A percentile compares a stretch with the other conserved stretches of the same genome.
Evolutionary conservation across 768 basidiomycete species (phyloP).

Genomic region (Holtermannia corniformis): DNA sequence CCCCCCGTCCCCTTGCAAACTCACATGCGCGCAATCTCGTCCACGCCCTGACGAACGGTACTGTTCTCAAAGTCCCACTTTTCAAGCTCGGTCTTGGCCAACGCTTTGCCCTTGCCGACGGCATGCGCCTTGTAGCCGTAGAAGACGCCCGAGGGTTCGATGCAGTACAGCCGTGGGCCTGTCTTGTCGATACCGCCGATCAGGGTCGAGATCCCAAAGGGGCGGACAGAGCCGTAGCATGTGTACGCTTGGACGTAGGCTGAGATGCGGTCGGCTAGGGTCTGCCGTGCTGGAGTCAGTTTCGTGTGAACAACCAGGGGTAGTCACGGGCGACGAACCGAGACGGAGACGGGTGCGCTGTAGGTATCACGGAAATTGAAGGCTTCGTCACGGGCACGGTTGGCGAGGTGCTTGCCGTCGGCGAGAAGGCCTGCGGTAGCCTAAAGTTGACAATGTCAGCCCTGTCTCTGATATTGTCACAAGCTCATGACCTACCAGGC

Average conservation of each 20-base stretch:
- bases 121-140: slow-evolving; percentile 92
- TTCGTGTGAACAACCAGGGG: slow-evolving; percentile 11
- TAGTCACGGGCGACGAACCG: slow-evolving; percentile 48
- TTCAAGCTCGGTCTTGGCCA: slow-evolving; percentile 97
- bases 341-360: slow-evolving; percentile 63
- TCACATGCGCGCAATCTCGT: slow-evolving; percentile 91
- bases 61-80: slow-evolving; percentile 81
- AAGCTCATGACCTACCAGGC: slow-evolving; percentile 53
- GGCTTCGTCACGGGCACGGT: slow-evolving; percentile 76
- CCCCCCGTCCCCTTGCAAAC: slow-evolving; percentile 36
- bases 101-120: slow-evolving; percentile 94
- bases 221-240: slow-evolving; percentile 92
- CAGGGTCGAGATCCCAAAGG: slow-evolving; percentile 91
- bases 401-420: slow-evolving; percentile 79
- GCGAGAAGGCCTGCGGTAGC: slow-evolving; percentile 89
- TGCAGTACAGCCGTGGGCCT: slow-evolving; percentile 74
- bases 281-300: slow-evolving; percentile 43
- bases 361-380: slow-evolving; percentile 62
- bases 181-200: slow-evolving; percentile 79
- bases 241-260: slow-evolving; percentile 93
- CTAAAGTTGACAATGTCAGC: slow-evolving; percentile 45
- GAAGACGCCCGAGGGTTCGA: slow-evolving; percentile 91
- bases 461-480: not conserved
- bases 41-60: slow-evolving; percentile 71
- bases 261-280: slow-evolving; percentile 65